phyloP scores from a whole-genome alignment of 1,284 basidiomycete genomes.

The Cutaneotrichosporon sp. region DNA sequence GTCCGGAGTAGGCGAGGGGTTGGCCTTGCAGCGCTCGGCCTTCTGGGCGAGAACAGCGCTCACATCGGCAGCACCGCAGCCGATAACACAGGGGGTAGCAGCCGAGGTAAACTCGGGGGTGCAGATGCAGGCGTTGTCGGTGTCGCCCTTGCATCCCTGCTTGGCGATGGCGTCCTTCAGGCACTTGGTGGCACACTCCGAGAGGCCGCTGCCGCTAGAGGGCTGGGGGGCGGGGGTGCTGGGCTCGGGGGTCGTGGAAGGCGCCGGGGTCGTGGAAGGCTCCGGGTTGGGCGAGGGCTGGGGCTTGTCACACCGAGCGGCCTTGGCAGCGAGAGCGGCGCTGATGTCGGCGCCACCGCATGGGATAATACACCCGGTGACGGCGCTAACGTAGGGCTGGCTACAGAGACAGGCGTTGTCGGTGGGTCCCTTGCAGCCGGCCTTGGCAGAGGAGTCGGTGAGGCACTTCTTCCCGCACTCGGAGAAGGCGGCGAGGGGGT shows the following conservation, averaged over 20 bases:
- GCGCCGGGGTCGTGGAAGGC: no score
- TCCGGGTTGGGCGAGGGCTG: no score
- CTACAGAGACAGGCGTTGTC: conserved; percentile 12
- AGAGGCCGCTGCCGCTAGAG: conserved; percentile 5
- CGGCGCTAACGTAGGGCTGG: no score
- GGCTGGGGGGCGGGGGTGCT: no score
- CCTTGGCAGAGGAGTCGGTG: neutral
- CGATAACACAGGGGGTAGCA: conserved; percentile 1
- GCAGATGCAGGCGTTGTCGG: conserved; percentile 11
- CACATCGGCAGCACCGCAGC: conserved; percentile 6
- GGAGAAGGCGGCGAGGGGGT: neutral
- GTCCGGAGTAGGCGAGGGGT: no score
- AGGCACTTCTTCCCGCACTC: neutral
- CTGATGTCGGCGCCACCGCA: no score
- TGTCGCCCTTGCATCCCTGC: conserved; percentile 6
- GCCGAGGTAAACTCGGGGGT: neutral
- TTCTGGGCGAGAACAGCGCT: conserved; percentile 6
- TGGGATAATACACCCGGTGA: no score
- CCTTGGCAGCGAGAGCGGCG: no score
- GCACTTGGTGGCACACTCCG: conserved; percentile 6
- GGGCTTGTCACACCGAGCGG: no score
- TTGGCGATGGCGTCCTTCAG: neutral
- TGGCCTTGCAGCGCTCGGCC: conserved; percentile 7
- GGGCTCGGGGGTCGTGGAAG: no score
- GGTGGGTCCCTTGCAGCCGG: conserved; percentile 1